A percentile compares a stretch with the other conserved stretches of the same genome.
phyloP scores from a whole-genome alignment of 306 rosid genomes.

The Delonix regia region DNA sequence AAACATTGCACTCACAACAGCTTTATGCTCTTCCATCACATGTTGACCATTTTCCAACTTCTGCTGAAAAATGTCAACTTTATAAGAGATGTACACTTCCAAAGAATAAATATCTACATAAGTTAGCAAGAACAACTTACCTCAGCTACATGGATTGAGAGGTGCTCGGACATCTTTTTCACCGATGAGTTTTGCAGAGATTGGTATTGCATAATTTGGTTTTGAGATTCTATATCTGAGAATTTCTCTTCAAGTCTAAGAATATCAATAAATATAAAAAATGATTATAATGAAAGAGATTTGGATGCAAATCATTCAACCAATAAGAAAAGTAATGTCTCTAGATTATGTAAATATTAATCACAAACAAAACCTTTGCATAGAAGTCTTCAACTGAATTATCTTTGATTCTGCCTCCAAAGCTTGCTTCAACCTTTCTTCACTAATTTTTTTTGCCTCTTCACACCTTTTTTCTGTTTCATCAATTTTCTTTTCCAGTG shows the following conservation, averaged over 20 bases:
- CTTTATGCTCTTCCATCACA: constrained; percentile 48
- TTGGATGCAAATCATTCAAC: not conserved
- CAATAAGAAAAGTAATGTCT: not conserved
- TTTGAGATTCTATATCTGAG: constrained; percentile 71
- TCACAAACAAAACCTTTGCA: constrained; percentile 69
- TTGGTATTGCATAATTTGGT: constrained; percentile 68
- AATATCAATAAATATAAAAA: constrained; percentile 30
- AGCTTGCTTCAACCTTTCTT: too few relatives aligned
- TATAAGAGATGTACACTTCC: constrained; percentile 4
- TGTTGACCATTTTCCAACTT: constrained; percentile 76
- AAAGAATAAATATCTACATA: not conserved
- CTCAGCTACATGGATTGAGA: constrained; percentile 51
- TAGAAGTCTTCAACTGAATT: constrained; percentile 69
- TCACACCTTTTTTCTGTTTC: too few relatives aligned
- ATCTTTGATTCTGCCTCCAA: too few relatives aligned
- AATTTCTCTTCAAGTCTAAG: constrained; percentile 82
- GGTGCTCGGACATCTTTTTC: constrained; percentile 59
- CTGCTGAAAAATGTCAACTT: constrained; percentile 44
- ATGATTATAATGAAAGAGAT: constrained; percentile 29
- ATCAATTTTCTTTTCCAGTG: constrained; percentile 80
- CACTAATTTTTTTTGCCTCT: too few relatives aligned
- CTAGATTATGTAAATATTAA: constrained; percentile 12
- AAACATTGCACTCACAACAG: constrained; percentile 47
- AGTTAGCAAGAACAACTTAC: constrained; percentile 35
- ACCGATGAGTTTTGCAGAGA: constrained; percentile 54